Conservation (phyloP, 2,329 filamentous ascomycete genomes). For the Fusarium tanahbumbuense region DNA sequence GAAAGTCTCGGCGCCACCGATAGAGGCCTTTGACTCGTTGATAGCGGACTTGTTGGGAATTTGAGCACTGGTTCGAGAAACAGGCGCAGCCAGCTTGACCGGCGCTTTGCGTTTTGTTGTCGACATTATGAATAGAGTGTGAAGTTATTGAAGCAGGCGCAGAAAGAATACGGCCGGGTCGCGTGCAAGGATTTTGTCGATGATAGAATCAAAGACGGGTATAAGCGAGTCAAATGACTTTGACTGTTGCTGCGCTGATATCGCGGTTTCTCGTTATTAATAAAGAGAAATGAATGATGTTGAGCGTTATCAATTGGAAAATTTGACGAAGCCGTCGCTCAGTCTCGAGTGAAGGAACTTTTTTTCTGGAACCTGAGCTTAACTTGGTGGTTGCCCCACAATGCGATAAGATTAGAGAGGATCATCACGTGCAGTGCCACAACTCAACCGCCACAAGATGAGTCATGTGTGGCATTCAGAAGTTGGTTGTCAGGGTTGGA, state of each 20-base stretch:
- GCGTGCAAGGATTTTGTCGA: conserved; percentile 30
- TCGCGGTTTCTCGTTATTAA: conserved; percentile 6
- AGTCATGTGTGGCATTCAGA: conserved; percentile 25
- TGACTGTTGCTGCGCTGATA: background rate
- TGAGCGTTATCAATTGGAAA: conserved; percentile 48
- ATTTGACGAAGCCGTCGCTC: conserved; percentile 49
- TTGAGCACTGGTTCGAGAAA: conserved; percentile 65
- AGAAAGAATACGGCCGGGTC: conserved; percentile 18
- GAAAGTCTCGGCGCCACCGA: conserved; percentile 58
- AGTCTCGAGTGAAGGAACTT: conserved; percentile 48
- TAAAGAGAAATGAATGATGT: conserved; percentile 20
- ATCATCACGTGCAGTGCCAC: conserved; percentile 35
- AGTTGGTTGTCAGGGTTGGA: conserved; percentile 12
- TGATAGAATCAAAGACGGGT: conserved; percentile 9
- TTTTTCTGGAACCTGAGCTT: conserved; percentile 46
- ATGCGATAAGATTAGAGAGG: conserved; percentile 33
- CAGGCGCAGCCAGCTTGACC: conserved; percentile 67
- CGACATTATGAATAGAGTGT: conserved; percentile 58
- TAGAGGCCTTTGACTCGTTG: conserved; percentile 68
- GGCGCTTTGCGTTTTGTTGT: conserved; percentile 71
- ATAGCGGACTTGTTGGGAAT: conserved; percentile 61
- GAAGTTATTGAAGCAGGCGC: conserved; percentile 19
- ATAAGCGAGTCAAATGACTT: background rate
- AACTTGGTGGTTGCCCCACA: conserved; percentile 33
- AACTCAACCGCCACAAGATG: conserved; percentile 3